A percentile compares a stretch with the other conserved stretches of the same genome.
These are phyloP conservation scores for Pleurotus tuoliensis DNA, from an alignment of 768 basidiomycete species.

Conservation along the genomic window DNA sequence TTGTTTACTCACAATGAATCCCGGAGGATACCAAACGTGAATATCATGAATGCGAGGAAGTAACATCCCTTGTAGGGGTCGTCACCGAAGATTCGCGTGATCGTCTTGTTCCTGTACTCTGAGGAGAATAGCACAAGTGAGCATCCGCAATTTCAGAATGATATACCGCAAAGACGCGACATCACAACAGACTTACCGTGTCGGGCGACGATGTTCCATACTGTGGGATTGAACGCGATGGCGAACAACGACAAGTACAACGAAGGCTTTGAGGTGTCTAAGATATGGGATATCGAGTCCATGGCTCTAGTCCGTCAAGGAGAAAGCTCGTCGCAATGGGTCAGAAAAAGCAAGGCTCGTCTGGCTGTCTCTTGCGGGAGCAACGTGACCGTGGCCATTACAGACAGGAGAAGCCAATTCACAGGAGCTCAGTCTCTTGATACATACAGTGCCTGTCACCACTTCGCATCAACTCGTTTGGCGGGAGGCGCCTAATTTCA, in stretches of 20 bases:
- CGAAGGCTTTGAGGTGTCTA: conserved; percentile 66
- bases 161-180: too few relatives aligned
- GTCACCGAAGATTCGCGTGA: conserved; percentile 80
- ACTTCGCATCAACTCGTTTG: too few relatives aligned
- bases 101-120: conserved; percentile 79
- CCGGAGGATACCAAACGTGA: conserved; percentile 79
- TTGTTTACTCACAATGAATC: conserved; percentile 69
- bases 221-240: conserved; percentile 88
- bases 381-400: too few relatives aligned
- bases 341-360: too few relatives aligned
- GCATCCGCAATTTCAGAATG: background rate
- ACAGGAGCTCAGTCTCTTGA: too few relatives aligned
- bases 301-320: background rate
- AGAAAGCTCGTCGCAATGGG: too few relatives aligned
- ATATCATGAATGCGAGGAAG: conserved; percentile 80
- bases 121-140: background rate
- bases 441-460: too few relatives aligned
- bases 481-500: too few relatives aligned
- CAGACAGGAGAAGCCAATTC: too few relatives aligned
- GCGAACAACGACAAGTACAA: conserved; percentile 61
- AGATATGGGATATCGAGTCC: conserved; percentile 7
- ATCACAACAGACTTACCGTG: conserved; percentile 60
- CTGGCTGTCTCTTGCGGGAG: too few relatives aligned
- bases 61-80: conserved; percentile 78
- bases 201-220: conserved; percentile 93